These are phyloP conservation scores for Taxillus chinensis DNA, from an alignment of 164 flowering plant genomes.

Conservation along the genomic window DNA sequence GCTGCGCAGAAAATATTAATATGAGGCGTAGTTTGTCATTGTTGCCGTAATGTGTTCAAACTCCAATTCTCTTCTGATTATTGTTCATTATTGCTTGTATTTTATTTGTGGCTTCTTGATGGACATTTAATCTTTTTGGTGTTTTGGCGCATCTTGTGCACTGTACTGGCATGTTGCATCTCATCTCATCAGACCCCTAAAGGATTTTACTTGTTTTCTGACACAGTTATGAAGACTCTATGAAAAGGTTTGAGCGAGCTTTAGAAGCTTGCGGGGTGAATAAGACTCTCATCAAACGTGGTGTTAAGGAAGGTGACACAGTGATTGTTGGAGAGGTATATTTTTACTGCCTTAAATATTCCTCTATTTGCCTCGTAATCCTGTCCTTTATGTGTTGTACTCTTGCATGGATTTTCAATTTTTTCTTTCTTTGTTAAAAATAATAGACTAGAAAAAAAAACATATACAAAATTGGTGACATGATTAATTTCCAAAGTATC, in stretches of 20 bases:
- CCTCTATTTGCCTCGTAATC: not conserved
- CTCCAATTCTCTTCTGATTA: too few relatives aligned
- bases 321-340: conserved; percentile 84
- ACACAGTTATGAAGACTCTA: conserved; percentile 75
- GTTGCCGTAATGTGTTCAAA: too few relatives aligned
- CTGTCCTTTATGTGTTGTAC: not conserved
- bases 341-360: conserved; percentile 4
- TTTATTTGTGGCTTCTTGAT: too few relatives aligned
- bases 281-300: conserved; percentile 68
- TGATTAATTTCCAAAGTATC: too few relatives aligned
- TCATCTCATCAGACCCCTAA: not conserved
- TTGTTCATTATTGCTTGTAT: too few relatives aligned
- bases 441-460: too few relatives aligned
- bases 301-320: conserved; percentile 93
- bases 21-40: too few relatives aligned
- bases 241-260: conserved; percentile 87
- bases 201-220: not conserved
- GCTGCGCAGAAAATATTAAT: too few relatives aligned
- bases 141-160: too few relatives aligned
- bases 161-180: not conserved
- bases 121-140: too few relatives aligned
- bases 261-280: conserved; percentile 93
- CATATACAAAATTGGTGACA: too few relatives aligned
- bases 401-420: not conserved
- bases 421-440: too few relatives aligned